A percentile compares a stretch with the other conserved stretches of the same genome.
Evolutionary conservation across 176 grass and related monocot genomes (phyloP).

Genomic region (Phoenix roebelenii): DNA sequence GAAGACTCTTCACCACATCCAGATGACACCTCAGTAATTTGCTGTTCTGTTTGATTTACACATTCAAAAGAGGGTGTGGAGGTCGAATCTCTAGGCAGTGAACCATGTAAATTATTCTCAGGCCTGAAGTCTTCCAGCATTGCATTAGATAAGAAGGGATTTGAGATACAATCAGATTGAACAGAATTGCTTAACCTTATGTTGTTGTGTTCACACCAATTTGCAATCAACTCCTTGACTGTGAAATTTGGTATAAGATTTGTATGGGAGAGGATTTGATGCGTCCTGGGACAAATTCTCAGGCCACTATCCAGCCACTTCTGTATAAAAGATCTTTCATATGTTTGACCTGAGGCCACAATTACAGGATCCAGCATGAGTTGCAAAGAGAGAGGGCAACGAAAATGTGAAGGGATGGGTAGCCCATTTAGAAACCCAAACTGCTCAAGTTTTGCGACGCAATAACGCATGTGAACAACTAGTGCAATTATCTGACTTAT

Average conservation of each 20-base stretch:
- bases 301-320: conserved; percentile 42
- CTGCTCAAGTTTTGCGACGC: conserved; percentile 34
- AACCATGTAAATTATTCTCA: background rate
- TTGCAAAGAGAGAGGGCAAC: conserved; percentile 39
- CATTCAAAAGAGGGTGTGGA: conserved; percentile 19
- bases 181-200: conserved; percentile 14
- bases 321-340: conserved; percentile 42
- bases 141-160: conserved; percentile 14
- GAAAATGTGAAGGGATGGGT: conserved; percentile 33
- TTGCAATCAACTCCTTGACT: conserved; percentile 40
- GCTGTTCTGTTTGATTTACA: conserved; percentile 15
- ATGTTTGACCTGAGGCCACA: conserved; percentile 47
- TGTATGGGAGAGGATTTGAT: conserved; percentile 25
- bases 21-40: conserved; percentile 16
- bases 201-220: conserved; percentile 40
- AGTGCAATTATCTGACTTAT: conserved; percentile 30
- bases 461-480: conserved; percentile 28
- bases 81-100: conserved; percentile 13
- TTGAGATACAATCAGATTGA: conserved; percentile 1
- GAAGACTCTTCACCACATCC: conserved; percentile 15
- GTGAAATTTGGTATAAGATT: conserved; percentile 42
- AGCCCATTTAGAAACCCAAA: conserved; percentile 35
- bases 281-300: conserved; percentile 33
- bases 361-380: conserved; percentile 49
- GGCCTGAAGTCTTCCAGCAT: background rate